Evolutionary conservation across 2,329 filamentous ascomycete species (phyloP).

Genomic region (Allantophomopsis lycopodina): DNA sequence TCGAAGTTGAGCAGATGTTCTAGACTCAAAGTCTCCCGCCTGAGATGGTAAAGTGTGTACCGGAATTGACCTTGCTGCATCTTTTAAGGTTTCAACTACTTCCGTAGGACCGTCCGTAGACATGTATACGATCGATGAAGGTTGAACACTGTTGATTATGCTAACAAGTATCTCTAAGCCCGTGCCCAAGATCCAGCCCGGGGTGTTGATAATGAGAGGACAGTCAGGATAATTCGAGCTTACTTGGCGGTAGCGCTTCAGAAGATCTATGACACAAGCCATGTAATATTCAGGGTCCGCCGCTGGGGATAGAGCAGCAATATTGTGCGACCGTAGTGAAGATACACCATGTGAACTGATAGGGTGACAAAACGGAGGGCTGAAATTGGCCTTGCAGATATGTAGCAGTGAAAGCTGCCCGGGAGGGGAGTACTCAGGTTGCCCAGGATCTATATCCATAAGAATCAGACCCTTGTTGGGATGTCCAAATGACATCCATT

Average conservation of each 20-base stretch:
- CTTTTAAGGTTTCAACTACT: conserved; percentile 35
- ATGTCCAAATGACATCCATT: background rate
- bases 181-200: conserved; percentile 60
- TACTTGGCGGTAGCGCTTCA: conserved; percentile 37
- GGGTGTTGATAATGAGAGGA: conserved; percentile 60
- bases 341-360: conserved; percentile 16
- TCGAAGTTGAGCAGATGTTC: conserved; percentile 52
- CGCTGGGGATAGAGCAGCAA: conserved; percentile 51
- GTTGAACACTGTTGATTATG: conserved; percentile 36
- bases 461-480: conserved; percentile 25
- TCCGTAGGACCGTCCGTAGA: conserved; percentile 47
- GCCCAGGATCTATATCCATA: conserved; percentile 66
- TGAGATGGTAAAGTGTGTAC: conserved; percentile 46
- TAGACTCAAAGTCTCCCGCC: conserved; percentile 34
- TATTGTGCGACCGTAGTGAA: conserved; percentile 47
- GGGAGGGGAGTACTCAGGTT: conserved; percentile 60
- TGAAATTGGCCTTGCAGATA: conserved; percentile 45
- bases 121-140: conserved; percentile 55
- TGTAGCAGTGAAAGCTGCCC: conserved; percentile 57
- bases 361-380: conserved; percentile 54
- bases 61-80: conserved; percentile 21
- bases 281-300: conserved; percentile 55
- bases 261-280: conserved; percentile 48
- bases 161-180: conserved; percentile 50
- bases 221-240: conserved; percentile 23